phyloP scores from a whole-genome alignment of 73 alveolate genomes.

The Paramecium tetraurelia region DNA sequence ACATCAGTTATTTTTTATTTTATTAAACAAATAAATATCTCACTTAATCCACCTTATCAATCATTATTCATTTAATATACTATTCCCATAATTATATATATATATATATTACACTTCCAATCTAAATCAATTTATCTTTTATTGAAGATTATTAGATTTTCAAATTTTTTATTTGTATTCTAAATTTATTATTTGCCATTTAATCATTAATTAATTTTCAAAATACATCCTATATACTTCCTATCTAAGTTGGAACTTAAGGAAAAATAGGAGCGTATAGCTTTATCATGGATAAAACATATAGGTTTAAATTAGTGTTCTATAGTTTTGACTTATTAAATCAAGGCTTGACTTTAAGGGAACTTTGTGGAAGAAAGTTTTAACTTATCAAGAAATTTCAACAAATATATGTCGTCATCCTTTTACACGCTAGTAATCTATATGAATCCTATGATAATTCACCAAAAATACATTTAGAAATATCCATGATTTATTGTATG shows the following conservation, averaged over 20 bases:
- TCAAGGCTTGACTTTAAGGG: too few species aligned
- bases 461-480: too few species aligned
- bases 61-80: background rate
- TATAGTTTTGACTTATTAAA: background rate
- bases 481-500: too few species aligned
- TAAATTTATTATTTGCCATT: background rate
- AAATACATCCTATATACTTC: background rate
- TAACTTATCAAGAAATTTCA: too few species aligned
- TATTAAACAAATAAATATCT: background rate
- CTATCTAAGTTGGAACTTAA: background rate
- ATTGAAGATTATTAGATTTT: background rate
- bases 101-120: background rate
- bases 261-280: background rate
- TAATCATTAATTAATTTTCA: background rate
- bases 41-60: background rate
- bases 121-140: background rate
- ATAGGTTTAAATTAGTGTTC: background rate
- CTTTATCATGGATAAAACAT: background rate
- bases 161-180: background rate
- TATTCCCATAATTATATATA: too few species aligned
- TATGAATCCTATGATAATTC: too few species aligned
- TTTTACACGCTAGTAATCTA: too few species aligned
- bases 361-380: too few species aligned
- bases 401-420: too few species aligned
- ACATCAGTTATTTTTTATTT: conserved; percentile 68